These are phyloP conservation scores for Eimeria sp. DNA, from an alignment of 169 alveolate species.

Conservation along the genomic window DNA sequence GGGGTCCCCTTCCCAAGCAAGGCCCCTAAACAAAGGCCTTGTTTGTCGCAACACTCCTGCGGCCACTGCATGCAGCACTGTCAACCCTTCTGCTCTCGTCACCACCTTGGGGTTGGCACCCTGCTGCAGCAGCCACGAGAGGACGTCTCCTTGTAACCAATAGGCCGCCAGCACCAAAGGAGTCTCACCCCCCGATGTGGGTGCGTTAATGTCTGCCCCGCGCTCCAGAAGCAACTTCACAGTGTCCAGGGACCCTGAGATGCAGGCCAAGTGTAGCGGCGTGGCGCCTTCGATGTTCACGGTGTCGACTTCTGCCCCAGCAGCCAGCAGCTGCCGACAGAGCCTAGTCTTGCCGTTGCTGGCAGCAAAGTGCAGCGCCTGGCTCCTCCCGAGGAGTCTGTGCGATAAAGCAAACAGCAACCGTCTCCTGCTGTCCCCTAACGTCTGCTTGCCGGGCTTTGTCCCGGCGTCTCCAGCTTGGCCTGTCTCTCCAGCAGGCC, in stretches of 20 bases:
- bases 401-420: constrained; percentile 90
- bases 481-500: background rate
- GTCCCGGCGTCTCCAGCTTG: background rate
- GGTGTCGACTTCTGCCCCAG: constrained; percentile 89
- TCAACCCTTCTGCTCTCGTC: constrained; percentile 72
- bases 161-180: constrained; percentile 92
- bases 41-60: constrained; percentile 72
- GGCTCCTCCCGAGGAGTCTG: constrained; percentile 89
- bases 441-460: background rate
- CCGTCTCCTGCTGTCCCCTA: constrained; percentile 8
- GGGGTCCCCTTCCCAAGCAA: constrained; percentile 84
- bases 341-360: constrained; percentile 90
- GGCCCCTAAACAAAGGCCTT: constrained; percentile 53
- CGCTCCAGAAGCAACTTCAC: constrained; percentile 88
- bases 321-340: constrained; percentile 89
- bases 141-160: constrained; percentile 88
- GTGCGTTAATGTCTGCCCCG: constrained; percentile 86
- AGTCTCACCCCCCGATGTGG: constrained; percentile 91
- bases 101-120: constrained; percentile 84
- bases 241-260: constrained; percentile 91
- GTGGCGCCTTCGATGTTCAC: constrained; percentile 93
- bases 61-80: constrained; percentile 82
- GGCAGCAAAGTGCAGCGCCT: constrained; percentile 93
- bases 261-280: constrained; percentile 93
- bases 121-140: constrained; percentile 87